Percentiles rank a stretch among this genome's conserved stretches.
phyloP scores from a whole-genome alignment of 2,329 filamentous ascomycete genomes.

The Trichophyton schoenleinii region DNA sequence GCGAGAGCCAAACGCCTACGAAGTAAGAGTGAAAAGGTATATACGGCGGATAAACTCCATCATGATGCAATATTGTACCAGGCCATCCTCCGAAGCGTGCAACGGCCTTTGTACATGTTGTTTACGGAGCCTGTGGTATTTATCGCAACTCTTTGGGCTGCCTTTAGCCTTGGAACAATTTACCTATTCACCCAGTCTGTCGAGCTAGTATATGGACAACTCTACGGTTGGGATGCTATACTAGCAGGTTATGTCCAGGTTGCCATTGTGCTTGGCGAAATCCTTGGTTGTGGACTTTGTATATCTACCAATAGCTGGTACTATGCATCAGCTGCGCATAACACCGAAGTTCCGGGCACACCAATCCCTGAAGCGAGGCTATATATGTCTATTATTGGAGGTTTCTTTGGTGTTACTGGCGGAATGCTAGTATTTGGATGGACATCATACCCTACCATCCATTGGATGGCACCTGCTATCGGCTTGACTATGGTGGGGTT shows the following conservation, averaged over 20 bases:
- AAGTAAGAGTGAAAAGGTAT: not conserved
- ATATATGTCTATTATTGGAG: constrained; percentile 83
- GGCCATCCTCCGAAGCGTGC: not conserved
- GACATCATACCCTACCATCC: constrained; percentile 60
- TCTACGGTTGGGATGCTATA: not conserved
- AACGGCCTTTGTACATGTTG: not conserved
- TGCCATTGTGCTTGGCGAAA: constrained; percentile 38
- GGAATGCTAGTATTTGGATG: constrained; percentile 84
- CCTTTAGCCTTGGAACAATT: not conserved
- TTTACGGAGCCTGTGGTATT: not conserved
- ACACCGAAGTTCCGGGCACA: constrained; percentile 67
- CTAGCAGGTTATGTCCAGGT: not conserved
- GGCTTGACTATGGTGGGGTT: constrained; percentile 50
- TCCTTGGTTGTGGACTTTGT: constrained; percentile 53
- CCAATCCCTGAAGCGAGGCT: constrained; percentile 71
- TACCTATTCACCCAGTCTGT: not conserved
- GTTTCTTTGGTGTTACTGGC: constrained; percentile 45
- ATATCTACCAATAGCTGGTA: constrained; percentile 55
- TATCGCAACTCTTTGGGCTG: not conserved
- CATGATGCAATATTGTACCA: not conserved
- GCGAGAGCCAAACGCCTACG: not conserved
- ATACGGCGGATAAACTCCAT: not conserved
- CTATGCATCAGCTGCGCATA: constrained; percentile 73
- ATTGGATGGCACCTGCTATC: constrained; percentile 66
- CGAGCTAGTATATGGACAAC: not conserved